These are phyloP conservation scores for Juncus effusus DNA, from an alignment of 176 grass and related monocot genomes.

Conservation along the genomic window DNA sequence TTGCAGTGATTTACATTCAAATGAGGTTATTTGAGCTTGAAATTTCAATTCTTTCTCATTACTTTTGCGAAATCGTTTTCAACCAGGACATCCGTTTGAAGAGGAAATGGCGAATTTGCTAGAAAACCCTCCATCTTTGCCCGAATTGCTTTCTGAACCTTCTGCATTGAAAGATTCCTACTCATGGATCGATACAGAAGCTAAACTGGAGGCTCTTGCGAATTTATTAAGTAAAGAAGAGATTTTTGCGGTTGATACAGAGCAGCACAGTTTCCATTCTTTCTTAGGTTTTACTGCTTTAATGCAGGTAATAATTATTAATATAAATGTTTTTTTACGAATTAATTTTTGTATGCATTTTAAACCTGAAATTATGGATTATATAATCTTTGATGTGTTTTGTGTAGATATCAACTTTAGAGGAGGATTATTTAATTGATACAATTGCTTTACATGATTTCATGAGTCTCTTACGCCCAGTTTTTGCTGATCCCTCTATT, in stretches of 20 bases:
- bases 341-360: not conserved
- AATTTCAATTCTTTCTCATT: not conserved
- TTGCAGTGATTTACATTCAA: not conserved
- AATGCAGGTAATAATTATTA: conserved; percentile 72
- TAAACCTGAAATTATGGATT: not conserved
- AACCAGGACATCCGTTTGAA: conserved; percentile 54
- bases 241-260: conserved; percentile 81
- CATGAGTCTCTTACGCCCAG: conserved; percentile 61
- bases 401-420: conserved; percentile 63
- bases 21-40: not conserved
- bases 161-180: conserved; percentile 38
- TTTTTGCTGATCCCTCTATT: conserved; percentile 71
- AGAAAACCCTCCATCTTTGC: conserved; percentile 36
- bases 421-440: conserved; percentile 88
- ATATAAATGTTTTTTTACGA: not conserved
- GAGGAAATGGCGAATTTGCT: conserved; percentile 69
- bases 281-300: conserved; percentile 95
- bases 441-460: conserved; percentile 81
- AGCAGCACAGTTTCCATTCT: conserved; percentile 87
- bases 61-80: too few relatives aligned
- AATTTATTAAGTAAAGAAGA: conserved; percentile 43
- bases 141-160: conserved; percentile 30
- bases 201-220: conserved; percentile 53
- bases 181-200: conserved; percentile 75
- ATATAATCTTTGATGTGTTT: not conserved